These are phyloP conservation scores for Apiospora sp. DNA, from an alignment of 2,329 filamentous ascomycete species.

Conservation along the genomic window DNA sequence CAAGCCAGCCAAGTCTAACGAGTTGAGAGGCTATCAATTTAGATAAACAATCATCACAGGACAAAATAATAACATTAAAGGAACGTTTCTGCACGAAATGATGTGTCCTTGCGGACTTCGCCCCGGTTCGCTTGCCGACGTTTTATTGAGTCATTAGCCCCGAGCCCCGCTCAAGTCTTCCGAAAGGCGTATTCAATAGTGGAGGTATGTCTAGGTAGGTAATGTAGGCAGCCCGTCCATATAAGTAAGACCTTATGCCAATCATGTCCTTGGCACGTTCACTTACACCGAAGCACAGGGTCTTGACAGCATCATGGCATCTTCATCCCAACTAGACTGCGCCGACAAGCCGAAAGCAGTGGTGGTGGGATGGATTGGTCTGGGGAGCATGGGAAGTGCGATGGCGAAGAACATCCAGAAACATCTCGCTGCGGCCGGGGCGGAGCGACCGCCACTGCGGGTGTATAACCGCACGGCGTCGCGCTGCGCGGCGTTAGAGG, in stretches of 20 bases:
- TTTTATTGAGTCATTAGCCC: background rate
- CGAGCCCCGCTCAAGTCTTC: background rate
- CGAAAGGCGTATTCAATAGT: background rate
- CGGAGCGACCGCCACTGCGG: slow-evolving; percentile 38
- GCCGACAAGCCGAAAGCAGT: background rate
- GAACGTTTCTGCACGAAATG: too few species aligned
- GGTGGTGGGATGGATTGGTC: slow-evolving; percentile 42
- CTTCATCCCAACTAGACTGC: background rate
- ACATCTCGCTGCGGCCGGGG: slow-evolving; percentile 39
- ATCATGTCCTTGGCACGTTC: background rate
- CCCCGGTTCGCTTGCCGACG: background rate
- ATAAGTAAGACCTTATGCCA: background rate
- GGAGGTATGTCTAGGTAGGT: too few species aligned
- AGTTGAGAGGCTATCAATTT: too few species aligned
- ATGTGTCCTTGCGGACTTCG: background rate
- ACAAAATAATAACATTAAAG: too few species aligned
- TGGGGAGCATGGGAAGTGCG: slow-evolving; percentile 59
- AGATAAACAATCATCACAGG: too few species aligned
- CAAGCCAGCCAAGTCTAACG: too few species aligned
- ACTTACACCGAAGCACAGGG: background rate
- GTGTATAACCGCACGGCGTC: slow-evolving; percentile 58
- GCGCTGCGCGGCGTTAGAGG: slow-evolving; percentile 46
- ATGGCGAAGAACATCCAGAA: slow-evolving; percentile 60
- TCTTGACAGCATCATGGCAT: background rate
- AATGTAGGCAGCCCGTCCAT: background rate